phyloP scores from a whole-genome alignment of 208 protist genomes.

The Leishmania turanica region DNA sequence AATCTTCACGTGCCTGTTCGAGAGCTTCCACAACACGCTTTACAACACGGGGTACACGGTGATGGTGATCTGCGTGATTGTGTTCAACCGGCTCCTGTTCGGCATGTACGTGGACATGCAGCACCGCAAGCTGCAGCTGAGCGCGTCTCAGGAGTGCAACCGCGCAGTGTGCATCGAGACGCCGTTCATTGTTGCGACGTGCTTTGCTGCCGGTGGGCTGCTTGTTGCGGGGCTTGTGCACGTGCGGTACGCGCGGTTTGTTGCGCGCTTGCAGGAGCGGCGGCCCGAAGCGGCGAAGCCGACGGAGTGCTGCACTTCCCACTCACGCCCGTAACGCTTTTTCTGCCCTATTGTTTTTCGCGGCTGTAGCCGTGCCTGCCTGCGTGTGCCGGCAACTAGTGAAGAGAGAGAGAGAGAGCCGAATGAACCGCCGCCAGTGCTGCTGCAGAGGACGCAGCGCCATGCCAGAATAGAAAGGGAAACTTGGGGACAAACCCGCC shows the following conservation, averaged over 20 bases:
- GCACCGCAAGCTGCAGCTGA: conserved; percentile 34
- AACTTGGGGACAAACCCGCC: conserved; percentile 38
- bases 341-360: neutral
- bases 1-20: conserved; percentile 54
- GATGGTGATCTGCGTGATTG: conserved; percentile 44
- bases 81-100: conserved; percentile 65
- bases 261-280: conserved; percentile 16
- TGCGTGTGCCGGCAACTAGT: neutral
- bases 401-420: neutral
- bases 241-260: conserved; percentile 53
- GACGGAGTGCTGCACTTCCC: neutral
- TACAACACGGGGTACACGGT: conserved; percentile 52
- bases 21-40: conserved; percentile 51
- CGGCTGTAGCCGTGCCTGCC: neutral
- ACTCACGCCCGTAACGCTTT: neutral
- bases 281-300: neutral
- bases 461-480: conserved; percentile 18
- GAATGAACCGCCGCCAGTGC: neutral
- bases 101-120: conserved; percentile 51
- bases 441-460: neutral
- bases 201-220: conserved; percentile 32
- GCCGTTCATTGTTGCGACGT: conserved; percentile 52
- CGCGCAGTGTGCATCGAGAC: conserved; percentile 37
- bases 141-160: conserved; percentile 38
- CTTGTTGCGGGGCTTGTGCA: conserved; percentile 42